Evolutionary conservation across 2,329 filamentous ascomycete genomes (phyloP), one percentile per base, ranked within the genome.

Genomic region (Trichophyton rubrum): DNA sequence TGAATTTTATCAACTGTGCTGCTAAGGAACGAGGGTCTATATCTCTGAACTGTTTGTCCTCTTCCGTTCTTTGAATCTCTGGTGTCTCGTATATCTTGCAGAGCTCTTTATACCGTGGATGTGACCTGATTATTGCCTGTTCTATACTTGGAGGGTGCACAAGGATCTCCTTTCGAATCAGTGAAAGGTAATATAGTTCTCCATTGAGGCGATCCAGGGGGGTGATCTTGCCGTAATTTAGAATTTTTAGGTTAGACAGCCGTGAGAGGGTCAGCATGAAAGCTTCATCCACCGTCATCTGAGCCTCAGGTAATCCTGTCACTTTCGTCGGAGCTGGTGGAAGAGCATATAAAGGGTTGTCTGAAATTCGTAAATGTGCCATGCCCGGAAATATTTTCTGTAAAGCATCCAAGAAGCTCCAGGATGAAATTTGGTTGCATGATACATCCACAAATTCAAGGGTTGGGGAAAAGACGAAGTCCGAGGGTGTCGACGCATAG

Each of bases 181-280:
- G 82, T 0, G 86, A 89, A 9, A 97, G 82, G 71, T 99, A 99
- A 72, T 95, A 99, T 68, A 92, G 86, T 67, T 97, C 93, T 3
- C 90, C 90, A 68, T 97, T 93, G 59, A 84, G 80, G 17, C 92
- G 84, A 71, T 97, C 91, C 47, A 86, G 83, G 0, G 78, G 67
- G 0, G 85, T 85, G 66, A 97, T 85, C 15, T 77, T 75, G 64
- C 85, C 74, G 65, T 75, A 77, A 62, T 78, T 78, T 17, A 96
- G 80, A 0, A 78, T 79, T 59, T 80, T 80, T 8, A 97, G 80
- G 1, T 77, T 75, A 0, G 82, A 80, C 1, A 96, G 77, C 1
- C 90, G 87, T 30, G 86, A 89, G 27, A 95, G 78, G 0, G 89
- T 89, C 56, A 96, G 80, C 88, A 96, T 95, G 75, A 90, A 92